Evolutionary conservation across 805 yeast genomes (phyloP).

Genomic region (Ogataea polymorpha): DNA sequence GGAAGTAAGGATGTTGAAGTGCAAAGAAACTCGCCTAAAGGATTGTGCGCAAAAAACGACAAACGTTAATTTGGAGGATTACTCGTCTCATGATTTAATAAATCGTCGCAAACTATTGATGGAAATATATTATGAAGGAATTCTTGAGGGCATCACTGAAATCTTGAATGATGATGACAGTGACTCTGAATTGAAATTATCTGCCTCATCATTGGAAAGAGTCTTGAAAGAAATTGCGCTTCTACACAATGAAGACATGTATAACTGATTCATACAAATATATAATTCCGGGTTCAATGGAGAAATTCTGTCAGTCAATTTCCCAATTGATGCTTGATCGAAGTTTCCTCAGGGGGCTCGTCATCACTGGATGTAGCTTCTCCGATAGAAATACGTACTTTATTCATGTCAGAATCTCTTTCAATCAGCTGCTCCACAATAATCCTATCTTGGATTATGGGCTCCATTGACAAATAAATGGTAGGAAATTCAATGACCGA

Average conservation of each 20-base stretch:
- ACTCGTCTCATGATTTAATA: constrained; percentile 58
- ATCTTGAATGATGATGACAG: constrained; percentile 52
- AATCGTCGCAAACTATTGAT: constrained; percentile 52
- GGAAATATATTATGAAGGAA: constrained; percentile 49
- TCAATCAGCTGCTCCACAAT: neutral
- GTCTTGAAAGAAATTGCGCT: neutral
- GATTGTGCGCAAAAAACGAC: too few species aligned
- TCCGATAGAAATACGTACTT: neutral
- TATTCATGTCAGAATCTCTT: too few species aligned
- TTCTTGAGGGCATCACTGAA: constrained; percentile 47
- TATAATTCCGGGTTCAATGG: too few species aligned
- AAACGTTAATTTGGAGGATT: constrained; percentile 37
- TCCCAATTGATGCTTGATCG: constrained; percentile 5
- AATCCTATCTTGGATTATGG: constrained; percentile 25
- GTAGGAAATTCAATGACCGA: constrained; percentile 80
- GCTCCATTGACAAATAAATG: constrained; percentile 40
- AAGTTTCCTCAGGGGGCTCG: constrained; percentile 27
- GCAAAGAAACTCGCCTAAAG: too few species aligned
- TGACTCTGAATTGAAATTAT: constrained; percentile 16
- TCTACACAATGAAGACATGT: too few species aligned
- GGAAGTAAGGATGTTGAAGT: too few species aligned
- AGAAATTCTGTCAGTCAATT: neutral
- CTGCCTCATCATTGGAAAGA: constrained; percentile 16
- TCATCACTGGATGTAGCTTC: constrained; percentile 9
- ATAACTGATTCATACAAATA: too few species aligned